phyloP scores from a whole-genome alignment of 2,329 filamentous ascomycete genomes.

The Didymosphaeria variabile region DNA sequence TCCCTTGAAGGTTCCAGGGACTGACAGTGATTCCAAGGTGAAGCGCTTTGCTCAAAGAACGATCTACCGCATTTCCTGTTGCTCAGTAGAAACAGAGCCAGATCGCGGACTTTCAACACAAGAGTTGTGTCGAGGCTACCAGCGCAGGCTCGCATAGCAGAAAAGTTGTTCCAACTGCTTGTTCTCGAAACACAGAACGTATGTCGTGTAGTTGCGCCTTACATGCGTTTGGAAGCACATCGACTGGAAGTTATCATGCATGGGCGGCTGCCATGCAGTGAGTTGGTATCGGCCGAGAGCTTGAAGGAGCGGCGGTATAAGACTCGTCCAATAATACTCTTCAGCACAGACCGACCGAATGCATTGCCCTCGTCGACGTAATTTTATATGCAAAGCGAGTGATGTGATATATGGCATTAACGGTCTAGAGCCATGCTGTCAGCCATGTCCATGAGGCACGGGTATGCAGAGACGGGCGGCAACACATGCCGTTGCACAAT shows the following conservation, averaged over 20 bases:
- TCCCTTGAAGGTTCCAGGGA: background rate
- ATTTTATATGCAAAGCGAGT: background rate
- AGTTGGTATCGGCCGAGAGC: background rate
- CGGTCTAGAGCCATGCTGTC: background rate
- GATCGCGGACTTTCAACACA: background rate
- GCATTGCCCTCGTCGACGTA: background rate
- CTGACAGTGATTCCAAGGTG: background rate
- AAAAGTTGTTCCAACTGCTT: background rate
- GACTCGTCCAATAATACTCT: background rate
- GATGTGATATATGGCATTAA: background rate
- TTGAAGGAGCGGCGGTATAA: background rate
- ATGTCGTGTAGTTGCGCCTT: background rate
- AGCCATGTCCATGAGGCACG: background rate
- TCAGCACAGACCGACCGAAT: background rate
- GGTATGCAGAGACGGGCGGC: background rate
- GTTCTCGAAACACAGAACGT: background rate
- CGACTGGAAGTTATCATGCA: background rate
- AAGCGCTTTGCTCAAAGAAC: too few species aligned
- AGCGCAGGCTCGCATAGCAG: background rate
- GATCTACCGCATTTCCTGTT: background rate
- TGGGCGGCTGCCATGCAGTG: background rate
- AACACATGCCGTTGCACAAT: background rate
- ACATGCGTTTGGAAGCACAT: background rate
- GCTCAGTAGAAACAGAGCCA: background rate
- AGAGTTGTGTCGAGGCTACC: background rate